These are phyloP conservation scores for Pythium myriotylum DNA, from an alignment of 352 stramenopile species.

Conservation along the genomic window DNA sequence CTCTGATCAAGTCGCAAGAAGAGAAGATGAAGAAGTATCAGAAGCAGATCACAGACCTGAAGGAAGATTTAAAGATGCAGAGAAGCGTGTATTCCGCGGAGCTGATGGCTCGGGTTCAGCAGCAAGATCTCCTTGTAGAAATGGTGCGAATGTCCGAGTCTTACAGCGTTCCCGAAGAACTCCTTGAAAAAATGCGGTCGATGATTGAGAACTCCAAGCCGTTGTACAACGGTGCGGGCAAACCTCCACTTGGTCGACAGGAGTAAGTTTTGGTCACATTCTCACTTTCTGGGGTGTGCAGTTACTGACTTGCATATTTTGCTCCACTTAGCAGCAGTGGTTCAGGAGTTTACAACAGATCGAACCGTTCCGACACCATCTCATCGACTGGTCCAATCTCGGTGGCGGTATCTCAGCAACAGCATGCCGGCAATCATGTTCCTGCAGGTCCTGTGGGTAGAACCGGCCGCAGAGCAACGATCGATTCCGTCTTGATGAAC, in stretches of 20 bases:
- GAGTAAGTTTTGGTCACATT: too few relatives aligned
- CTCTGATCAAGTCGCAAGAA: constrained; percentile 86
- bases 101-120: constrained; percentile 69
- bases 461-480: constrained; percentile 27
- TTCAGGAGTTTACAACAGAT: constrained; percentile 35
- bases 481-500: constrained; percentile 36
- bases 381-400: constrained; percentile 63
- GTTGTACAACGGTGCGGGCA: constrained; percentile 26
- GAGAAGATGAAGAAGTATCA: constrained; percentile 92
- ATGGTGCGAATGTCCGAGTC: constrained; percentile 60
- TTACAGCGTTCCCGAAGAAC: constrained; percentile 46
- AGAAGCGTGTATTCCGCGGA: constrained; percentile 79
- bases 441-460: constrained; percentile 15
- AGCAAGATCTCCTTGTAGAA: constrained; percentile 49
- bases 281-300: too few relatives aligned
- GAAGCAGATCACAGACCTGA: constrained; percentile 80
- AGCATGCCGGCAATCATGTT: constrained; percentile 19
- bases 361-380: constrained; percentile 60
- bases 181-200: constrained; percentile 52
- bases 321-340: constrained; percentile 20
- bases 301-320: constrained; percentile 1
- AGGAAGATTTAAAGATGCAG: constrained; percentile 83
- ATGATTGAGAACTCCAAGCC: constrained; percentile 53
- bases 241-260: constrained; percentile 19
- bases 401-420: constrained; percentile 51